Evolutionary conservation across 495 filamentous ascomycete genomes (phyloP), one percentile per base, ranked within the genome.

Genomic region (Oleoguttula mirabilis): DNA sequence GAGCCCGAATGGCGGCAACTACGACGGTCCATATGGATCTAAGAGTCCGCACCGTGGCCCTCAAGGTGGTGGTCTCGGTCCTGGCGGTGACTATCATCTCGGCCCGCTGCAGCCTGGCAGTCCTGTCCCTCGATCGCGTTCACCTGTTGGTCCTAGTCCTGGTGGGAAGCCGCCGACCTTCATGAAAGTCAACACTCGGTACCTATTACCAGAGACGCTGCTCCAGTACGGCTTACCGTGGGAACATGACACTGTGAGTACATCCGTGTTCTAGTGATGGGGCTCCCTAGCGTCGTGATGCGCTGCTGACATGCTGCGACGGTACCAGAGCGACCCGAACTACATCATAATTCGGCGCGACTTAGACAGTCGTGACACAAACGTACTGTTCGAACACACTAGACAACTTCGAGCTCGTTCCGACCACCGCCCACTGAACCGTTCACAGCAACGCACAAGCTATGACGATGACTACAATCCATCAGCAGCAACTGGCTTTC

Each of bases 351-450:
- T 62, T 30, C 41, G 56, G 10, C 59, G 55, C 21, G 57, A 62
- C 22, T 52, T 62, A 50, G 55, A 60, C 36, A 22, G 31, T 1
- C 52, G 47, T 17, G 57, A 62, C 20, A 60, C 57, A 3, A 55
- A 60, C 14, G 53, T 62, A 28, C 51, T 62, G 4, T 62, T 62
- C 41, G 59, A 62, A 34, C 59, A 62, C 33, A 60, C 59, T 10
- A 55, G 55, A 25, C 49, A 52, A 31, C 52, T 60, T 10, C 55
- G 57, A 25, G n/a, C n/a, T n/a, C n/a, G n/a, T n/a, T n/a, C n/a
- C n/a, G n/a, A n/a, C n/a, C n/a, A n/a, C n/a, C n/a, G n/a, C n/a
- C n/a, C n/a, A n/a, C n/a, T n/a, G n/a, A n/a, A n/a, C n/a, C n/a
- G n/a, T n/a, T n/a, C n/a, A n/a, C n/a, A n/a, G n/a, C n/a, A n/a